Conservation (phyloP, 345 rosid species). For the Arabidopsis thaliana region DNA sequence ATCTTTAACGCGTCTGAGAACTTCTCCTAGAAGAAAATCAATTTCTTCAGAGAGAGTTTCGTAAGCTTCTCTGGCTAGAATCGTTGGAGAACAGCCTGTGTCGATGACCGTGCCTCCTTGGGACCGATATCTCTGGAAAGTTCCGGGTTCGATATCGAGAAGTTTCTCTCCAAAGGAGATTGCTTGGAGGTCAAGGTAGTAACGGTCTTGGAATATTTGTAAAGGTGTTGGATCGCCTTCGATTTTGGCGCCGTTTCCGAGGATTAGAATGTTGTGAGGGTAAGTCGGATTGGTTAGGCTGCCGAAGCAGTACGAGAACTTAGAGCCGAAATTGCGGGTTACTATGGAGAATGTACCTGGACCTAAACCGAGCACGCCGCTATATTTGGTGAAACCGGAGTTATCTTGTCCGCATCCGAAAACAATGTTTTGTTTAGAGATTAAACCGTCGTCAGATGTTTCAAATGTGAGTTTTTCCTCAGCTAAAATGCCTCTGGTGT, state of each 20-base stretch:
- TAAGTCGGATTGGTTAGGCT: slow-evolving; percentile 22
- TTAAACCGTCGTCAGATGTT: slow-evolving; percentile 40
- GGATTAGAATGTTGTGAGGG: slow-evolving; percentile 34
- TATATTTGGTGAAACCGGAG: slow-evolving; percentile 29
- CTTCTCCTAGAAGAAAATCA: slow-evolving; percentile 28
- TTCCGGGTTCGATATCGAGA: slow-evolving; percentile 35
- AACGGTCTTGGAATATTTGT: slow-evolving; percentile 30
- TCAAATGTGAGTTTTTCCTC: slow-evolving; percentile 43
- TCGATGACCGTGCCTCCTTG: slow-evolving; percentile 45
- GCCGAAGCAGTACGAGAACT: slow-evolving; percentile 44
- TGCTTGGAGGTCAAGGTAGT: slow-evolving; percentile 46
- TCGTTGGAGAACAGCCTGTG: slow-evolving; percentile 40
- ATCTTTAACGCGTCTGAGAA: slow-evolving; percentile 27
- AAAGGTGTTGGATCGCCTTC: slow-evolving; percentile 42
- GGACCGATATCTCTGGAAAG: slow-evolving; percentile 35
- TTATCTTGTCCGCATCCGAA: slow-evolving; percentile 45
- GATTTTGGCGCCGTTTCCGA: slow-evolving; percentile 36
- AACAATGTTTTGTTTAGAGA: slow-evolving; percentile 10
- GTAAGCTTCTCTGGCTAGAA: slow-evolving; percentile 38
- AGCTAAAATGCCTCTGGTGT: slow-evolving; percentile 35
- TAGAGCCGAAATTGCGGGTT: slow-evolving; percentile 36
- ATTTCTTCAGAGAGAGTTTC: slow-evolving; percentile 38
- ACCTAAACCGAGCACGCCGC: slow-evolving; percentile 48
- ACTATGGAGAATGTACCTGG: slow-evolving; percentile 43
- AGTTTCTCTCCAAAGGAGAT: slow-evolving; percentile 40